phyloP scores from a whole-genome alignment of 805 yeast species.

The Cyberlindnera misumaiensis region DNA sequence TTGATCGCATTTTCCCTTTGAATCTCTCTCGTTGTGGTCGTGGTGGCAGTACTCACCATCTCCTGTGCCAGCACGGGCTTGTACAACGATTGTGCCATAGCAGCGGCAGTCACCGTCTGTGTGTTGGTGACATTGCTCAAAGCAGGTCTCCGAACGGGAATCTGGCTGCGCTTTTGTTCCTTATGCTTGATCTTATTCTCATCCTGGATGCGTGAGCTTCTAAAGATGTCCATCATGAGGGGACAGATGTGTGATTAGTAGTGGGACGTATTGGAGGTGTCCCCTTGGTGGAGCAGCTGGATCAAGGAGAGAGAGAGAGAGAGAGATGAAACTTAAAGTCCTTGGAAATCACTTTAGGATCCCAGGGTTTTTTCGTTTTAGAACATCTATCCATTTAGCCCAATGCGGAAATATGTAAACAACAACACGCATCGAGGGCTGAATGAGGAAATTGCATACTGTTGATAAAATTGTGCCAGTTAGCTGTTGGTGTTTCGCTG shows the following conservation, averaged over 20 bases:
- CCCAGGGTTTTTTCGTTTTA: conserved; percentile 1
- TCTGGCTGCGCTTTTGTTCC: conserved; percentile 15
- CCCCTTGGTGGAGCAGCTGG: too few species aligned
- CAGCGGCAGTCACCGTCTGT: conserved; percentile 6
- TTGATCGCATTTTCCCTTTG: conserved; percentile 36
- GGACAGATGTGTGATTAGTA: too few species aligned
- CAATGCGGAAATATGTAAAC: conserved; percentile 15
- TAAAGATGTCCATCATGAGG: conserved; percentile 1
- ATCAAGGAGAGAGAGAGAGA: too few species aligned
- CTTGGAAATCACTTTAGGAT: neutral
- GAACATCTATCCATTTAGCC: conserved; percentile 6
- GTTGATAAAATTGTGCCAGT: too few species aligned
- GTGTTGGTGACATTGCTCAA: conserved; percentile 24
- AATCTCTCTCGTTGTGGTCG: conserved; percentile 10
- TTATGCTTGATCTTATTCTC: conserved; percentile 16
- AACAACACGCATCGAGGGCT: conserved; percentile 4
- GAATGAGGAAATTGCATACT: conserved; percentile 11
- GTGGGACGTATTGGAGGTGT: too few species aligned
- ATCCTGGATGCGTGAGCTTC: conserved; percentile 12
- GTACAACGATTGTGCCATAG: neutral
- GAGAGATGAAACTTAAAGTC: too few species aligned
- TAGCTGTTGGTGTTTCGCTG: too few species aligned
- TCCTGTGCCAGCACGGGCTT: conserved; percentile 4
- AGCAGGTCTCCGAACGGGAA: conserved; percentile 24
- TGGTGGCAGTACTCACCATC: neutral